A percentile compares a stretch with the other conserved stretches of the same genome.
Evolutionary conservation across 148 eudicot genomes (phyloP).

Genomic region (Limonium bicolor): DNA sequence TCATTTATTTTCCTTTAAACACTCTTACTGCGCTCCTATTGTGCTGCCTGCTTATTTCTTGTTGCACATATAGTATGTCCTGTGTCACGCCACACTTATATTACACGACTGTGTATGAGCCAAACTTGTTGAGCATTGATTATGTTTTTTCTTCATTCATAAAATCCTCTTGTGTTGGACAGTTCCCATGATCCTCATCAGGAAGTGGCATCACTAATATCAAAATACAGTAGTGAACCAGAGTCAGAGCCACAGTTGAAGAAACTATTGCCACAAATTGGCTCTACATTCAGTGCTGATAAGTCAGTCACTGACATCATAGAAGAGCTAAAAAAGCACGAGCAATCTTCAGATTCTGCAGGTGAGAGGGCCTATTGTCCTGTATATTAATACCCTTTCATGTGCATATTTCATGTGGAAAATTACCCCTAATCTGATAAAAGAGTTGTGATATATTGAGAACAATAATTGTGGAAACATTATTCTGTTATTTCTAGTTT

Average conservation of each 20-base stretch:
- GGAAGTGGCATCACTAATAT: conserved; percentile 31
- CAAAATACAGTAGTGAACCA: conserved; percentile 48
- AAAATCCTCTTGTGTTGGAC: conserved; percentile 4
- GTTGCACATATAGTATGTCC: not conserved
- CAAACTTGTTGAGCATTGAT: too few species aligned
- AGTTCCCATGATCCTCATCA: conserved; percentile 67
- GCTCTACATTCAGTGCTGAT: conserved; percentile 49
- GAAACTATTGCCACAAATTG: conserved; percentile 55
- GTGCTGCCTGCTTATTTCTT: not conserved
- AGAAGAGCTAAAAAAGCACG: conserved; percentile 46
- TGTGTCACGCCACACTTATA: too few species aligned
- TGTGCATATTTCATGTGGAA: too few species aligned
- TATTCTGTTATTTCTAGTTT: not conserved
- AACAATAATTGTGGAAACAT: too few species aligned
- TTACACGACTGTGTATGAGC: too few species aligned
- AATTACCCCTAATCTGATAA: too few species aligned
- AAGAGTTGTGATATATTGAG: too few species aligned
- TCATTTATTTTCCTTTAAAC: not conserved
- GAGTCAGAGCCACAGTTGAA: conserved; percentile 61
- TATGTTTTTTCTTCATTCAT: too few species aligned
- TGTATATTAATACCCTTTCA: too few species aligned
- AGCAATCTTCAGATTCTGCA: conserved; percentile 41
- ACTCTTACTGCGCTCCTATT: too few species aligned
- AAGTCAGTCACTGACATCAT: conserved; percentile 49
- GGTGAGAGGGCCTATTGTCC: conserved; percentile 22